Evolutionary conservation across 306 rosid genomes (phyloP), one percentile per base, ranked within the genome.

Genomic region (Prinsepia uniflora): DNA sequence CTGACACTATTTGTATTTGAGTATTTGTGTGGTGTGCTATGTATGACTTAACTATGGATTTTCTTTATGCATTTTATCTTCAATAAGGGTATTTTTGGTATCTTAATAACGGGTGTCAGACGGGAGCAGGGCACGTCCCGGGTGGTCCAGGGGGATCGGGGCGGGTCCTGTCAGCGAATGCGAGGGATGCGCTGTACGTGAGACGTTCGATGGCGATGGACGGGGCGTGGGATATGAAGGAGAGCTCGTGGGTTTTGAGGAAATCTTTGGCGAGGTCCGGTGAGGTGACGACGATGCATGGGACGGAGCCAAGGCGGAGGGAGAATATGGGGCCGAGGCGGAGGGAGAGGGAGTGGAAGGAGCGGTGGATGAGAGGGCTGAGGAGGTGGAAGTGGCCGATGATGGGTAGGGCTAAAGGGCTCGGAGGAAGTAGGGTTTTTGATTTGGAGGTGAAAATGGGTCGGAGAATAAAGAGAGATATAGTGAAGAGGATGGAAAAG

Each of bases 301-400:
- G 36, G 5, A 61, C 65, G 0, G 76, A 83, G 41, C 92, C 88
- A 0, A 83, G 63, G 24, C 71, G 67, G 4, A 87, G 83, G 42
- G 54, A 65, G 17, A 87, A 7, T 14, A 87, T 58, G 50, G 88
- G 86, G 0, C 88, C 86, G 55, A 85, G 71, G 50, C 39, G 59
- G 5, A 47, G 3, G 0, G 83, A 77, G 8, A 87, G 83, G 7
- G 71, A 53, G 1, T 73, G 30, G 40, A 86, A 74, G 12, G 90
- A 69, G 0, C 63, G 61, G 69, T 86, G 86, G 55, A 81, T 52
- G 34, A 81, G 71, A 5, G 84, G 92, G 41, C 53, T 3, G 6
- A 69, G 52, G 64, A 54, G 73, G 62, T 69, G 73, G 42, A 54
- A 69, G 46, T 69, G 64, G 53, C 64, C 73, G 9, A 69, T 20